phyloP scores from a whole-genome alignment of 495 filamentous ascomycete genomes.

The Tuber microsphaerosporum region DNA sequence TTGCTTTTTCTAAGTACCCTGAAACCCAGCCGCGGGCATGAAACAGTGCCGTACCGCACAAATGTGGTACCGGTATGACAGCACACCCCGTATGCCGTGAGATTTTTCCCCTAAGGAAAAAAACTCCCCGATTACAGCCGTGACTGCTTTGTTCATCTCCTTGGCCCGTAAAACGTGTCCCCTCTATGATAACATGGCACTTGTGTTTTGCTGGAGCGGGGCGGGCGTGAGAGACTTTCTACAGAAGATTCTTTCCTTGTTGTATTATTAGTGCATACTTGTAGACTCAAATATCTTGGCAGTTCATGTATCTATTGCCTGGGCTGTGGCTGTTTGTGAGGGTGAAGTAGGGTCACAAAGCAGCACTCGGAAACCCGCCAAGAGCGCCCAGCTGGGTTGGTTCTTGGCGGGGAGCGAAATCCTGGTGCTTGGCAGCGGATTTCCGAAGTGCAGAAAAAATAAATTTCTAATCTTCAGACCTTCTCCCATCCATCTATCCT shows the following conservation, averaged over 20 bases:
- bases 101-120: background rate
- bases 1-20: background rate
- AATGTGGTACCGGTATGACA: background rate
- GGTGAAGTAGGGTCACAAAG: background rate
- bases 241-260: background rate
- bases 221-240: background rate
- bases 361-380: background rate
- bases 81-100: background rate
- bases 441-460: constrained; percentile 14
- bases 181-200: background rate
- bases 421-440: constrained; percentile 21
- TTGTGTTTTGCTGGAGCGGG: background rate
- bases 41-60: background rate
- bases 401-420: background rate
- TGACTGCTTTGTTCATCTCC: background rate
- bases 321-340: background rate
- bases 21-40: background rate
- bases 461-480: too few species aligned
- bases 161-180: background rate
- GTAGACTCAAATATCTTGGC: background rate
- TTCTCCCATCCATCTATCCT: background rate
- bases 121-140: background rate
- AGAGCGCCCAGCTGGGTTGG: background rate
- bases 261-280: background rate
- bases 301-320: background rate